A percentile compares a stretch with the other conserved stretches of the same genome.
Evolutionary conservation across 1,284 basidiomycete genomes (phyloP).

Genomic region (Fomitopsis pinicola): DNA sequence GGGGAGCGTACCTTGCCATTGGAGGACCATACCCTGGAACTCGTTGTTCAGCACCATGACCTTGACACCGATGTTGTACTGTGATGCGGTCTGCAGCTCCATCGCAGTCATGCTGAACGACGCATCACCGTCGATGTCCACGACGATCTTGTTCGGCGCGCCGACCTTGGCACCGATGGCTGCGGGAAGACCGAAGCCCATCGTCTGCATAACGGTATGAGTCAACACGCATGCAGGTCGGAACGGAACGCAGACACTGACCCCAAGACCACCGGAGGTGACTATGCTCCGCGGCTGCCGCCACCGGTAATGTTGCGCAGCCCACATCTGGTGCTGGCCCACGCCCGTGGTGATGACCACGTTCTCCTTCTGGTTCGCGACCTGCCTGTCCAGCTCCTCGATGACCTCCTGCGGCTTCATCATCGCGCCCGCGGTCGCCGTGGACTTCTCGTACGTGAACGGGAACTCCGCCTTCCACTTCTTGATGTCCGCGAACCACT

Average conservation of each 20-base stretch:
- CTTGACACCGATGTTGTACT: conserved; percentile 94
- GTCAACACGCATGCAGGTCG: not conserved
- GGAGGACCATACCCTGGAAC: conserved; percentile 97
- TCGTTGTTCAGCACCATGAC: conserved; percentile 89
- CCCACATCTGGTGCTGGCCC: conserved; percentile 99
- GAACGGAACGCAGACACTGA: conserved; percentile 36
- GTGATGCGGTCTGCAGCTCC: conserved; percentile 93
- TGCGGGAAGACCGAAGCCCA: conserved; percentile 96
- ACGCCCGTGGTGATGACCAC: conserved; percentile 92
- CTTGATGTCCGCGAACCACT: conserved; percentile 84
- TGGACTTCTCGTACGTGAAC: conserved; percentile 80
- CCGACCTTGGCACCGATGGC: conserved; percentile 97
- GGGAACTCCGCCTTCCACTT: conserved; percentile 88
- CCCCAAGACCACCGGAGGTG: conserved; percentile 94
- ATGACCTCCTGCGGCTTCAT: conserved; percentile 98
- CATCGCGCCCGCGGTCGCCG: conserved; percentile 47
- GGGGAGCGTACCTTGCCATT: conserved; percentile 83
- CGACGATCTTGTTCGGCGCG: conserved; percentile 87
- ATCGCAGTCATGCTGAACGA: conserved; percentile 99
- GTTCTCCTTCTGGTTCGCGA: conserved; percentile 74
- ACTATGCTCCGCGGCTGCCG: conserved; percentile 84
- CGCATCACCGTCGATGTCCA: conserved; percentile 97
- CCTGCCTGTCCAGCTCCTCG: conserved; percentile 83
- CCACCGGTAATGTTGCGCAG: conserved; percentile 94
- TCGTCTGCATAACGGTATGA: conserved; percentile 53